phyloP scores from a whole-genome alignment of 2,329 filamentous ascomycete genomes.

The Paraphoma sp. region DNA sequence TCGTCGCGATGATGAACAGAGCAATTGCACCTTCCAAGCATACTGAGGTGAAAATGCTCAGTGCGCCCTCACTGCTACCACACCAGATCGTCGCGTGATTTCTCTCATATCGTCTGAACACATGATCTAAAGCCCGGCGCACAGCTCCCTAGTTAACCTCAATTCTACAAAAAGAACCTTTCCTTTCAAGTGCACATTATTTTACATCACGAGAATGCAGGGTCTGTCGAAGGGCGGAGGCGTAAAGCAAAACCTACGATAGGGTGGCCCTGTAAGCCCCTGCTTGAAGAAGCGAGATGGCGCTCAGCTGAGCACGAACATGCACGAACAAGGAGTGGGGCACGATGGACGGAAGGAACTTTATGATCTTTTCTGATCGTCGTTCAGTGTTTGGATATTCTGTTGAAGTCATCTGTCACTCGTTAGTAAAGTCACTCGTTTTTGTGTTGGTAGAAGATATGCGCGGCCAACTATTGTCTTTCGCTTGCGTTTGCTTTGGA shows the following conservation, averaged over 20 bases:
- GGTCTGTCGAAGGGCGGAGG: too few relatives aligned
- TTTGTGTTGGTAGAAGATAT: constrained; percentile 1
- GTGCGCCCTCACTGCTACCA: too few relatives aligned
- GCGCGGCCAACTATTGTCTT: constrained; percentile 15
- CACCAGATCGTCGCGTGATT: not conserved
- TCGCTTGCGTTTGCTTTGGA: constrained; percentile 16
- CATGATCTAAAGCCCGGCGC: not conserved
- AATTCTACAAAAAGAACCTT: not conserved
- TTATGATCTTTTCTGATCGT: not conserved
- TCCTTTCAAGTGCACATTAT: not conserved
- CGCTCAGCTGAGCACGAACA: not conserved
- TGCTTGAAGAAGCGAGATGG: not conserved
- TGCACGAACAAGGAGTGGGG: not conserved
- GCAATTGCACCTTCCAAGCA: too few relatives aligned
- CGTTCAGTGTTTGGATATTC: constrained; percentile 2
- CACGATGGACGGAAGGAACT: not conserved
- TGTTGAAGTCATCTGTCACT: constrained; percentile 5
- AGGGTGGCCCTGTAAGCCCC: not conserved
- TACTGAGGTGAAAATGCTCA: too few relatives aligned
- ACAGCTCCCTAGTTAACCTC: not conserved
- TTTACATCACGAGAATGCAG: not conserved
- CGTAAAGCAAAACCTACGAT: too few relatives aligned
- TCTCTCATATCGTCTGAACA: not conserved
- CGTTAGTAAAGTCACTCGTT: constrained; percentile 4
- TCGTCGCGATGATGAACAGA: too few relatives aligned